These are phyloP conservation scores for Penicillium sp. DNA, from an alignment of 2,329 filamentous ascomycete genomes.

Conservation along the genomic window DNA sequence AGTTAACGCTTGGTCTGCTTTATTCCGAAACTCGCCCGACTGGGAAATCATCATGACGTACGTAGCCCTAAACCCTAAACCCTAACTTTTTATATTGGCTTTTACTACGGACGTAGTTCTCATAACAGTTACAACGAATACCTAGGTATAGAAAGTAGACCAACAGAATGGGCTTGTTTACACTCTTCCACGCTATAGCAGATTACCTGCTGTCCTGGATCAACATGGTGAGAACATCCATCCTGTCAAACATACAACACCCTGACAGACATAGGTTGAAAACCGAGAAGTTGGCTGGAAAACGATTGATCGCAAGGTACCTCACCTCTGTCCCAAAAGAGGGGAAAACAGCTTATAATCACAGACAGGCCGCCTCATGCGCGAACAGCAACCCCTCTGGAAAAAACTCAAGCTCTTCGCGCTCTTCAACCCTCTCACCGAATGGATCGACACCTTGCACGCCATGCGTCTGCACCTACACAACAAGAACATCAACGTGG, in stretches of 20 bases:
- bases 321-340: background rate
- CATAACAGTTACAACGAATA: too few relatives aligned
- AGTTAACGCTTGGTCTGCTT: too few relatives aligned
- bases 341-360: background rate
- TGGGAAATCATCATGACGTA: too few relatives aligned
- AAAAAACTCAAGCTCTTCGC: slow-evolving; percentile 42
- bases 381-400: slow-evolving; percentile 37
- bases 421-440: slow-evolving; percentile 39
- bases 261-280: background rate
- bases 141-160: too few relatives aligned
- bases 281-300: slow-evolving; percentile 1
- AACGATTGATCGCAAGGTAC: background rate
- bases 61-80: too few relatives aligned
- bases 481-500: slow-evolving; percentile 29
- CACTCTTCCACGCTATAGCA: background rate
- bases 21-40: too few relatives aligned
- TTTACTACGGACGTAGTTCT: too few relatives aligned
- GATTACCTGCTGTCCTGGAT: slow-evolving; percentile 3
- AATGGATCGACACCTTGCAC: slow-evolving; percentile 40
- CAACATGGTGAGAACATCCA: background rate
- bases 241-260: background rate
- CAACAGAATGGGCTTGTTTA: background rate
- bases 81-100: too few relatives aligned
- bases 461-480: slow-evolving; percentile 36
- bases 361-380: slow-evolving; percentile 18